A percentile compares a stretch with the other conserved stretches of the same genome.
phyloP scores from a whole-genome alignment of 306 rosid genomes.

The Heteromeles arbutifolia region DNA sequence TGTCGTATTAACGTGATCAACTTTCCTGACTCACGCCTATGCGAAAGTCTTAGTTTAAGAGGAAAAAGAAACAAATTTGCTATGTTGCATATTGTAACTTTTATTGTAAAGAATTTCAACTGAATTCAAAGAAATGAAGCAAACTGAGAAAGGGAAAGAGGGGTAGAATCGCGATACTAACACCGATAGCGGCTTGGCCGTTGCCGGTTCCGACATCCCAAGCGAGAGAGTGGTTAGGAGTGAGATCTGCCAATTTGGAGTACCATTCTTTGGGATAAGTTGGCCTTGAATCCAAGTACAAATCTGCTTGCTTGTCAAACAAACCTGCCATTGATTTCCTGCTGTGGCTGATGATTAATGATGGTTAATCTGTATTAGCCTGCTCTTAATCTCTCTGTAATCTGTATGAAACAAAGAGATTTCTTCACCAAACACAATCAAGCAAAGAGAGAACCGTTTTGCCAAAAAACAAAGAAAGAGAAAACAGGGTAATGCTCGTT shows the following conservation, averaged over 20 bases:
- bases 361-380: too few species aligned
- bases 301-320: constrained; percentile 20
- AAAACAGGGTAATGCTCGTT: too few species aligned
- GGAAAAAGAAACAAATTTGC: too few species aligned
- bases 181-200: constrained; percentile 34
- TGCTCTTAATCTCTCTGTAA: not conserved
- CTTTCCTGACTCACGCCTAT: too few species aligned
- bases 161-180: not conserved
- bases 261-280: constrained; percentile 32
- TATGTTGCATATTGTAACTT: too few species aligned
- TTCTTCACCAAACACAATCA: not conserved
- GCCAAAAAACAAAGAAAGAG: too few species aligned
- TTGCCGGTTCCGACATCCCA: constrained; percentile 39
- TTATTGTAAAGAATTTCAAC: too few species aligned
- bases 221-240: constrained; percentile 22
- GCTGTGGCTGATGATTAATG: not conserved
- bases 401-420: not conserved
- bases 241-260: constrained; percentile 31
- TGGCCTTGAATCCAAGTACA: constrained; percentile 23
- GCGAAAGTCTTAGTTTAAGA: too few species aligned
- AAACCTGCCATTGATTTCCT: constrained; percentile 23
- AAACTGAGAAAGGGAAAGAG: too few species aligned
- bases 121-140: not conserved
- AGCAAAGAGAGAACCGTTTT: too few species aligned
- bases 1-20: too few species aligned